Evolutionary conservation across 805 yeast genomes (phyloP).

Genomic region (Saccharomycopsis synnaedendra): DNA sequence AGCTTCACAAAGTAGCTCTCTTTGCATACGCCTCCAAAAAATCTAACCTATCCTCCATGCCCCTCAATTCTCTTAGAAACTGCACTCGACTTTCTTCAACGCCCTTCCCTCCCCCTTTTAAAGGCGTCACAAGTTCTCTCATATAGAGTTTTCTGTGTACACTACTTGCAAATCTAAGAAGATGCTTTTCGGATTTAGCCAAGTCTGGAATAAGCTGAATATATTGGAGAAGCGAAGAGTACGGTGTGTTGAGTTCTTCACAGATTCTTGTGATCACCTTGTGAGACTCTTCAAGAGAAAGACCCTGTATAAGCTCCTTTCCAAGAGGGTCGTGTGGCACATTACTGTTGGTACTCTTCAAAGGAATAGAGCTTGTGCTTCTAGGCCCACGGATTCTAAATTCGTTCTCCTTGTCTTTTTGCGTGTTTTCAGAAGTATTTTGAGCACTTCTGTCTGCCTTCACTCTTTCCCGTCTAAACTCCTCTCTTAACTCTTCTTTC

Average conservation of each 20-base stretch:
- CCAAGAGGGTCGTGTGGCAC: neutral
- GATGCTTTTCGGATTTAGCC: conserved; percentile 12
- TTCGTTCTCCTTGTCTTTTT: neutral
- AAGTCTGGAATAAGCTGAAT: conserved; percentile 9
- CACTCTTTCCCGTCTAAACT: neutral
- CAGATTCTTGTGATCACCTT: conserved; percentile 14
- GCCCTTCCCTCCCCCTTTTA: neutral
- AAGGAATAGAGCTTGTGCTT: neutral
- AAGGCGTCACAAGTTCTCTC: no score
- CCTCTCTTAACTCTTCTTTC: neutral
- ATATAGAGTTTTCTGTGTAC: conserved; percentile 7
- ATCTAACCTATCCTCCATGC: neutral
- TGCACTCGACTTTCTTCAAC: neutral
- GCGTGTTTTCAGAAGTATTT: no score
- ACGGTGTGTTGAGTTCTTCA: conserved; percentile 6
- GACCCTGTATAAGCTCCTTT: conserved; percentile 3
- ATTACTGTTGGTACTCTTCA: neutral
- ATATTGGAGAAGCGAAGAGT: neutral
- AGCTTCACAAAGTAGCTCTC: neutral
- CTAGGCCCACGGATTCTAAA: neutral
- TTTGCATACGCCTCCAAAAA: neutral
- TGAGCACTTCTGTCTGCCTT: neutral
- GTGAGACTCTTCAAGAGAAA: conserved; percentile 3
- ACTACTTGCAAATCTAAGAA: conserved; percentile 11
- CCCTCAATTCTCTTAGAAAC: neutral